Percentiles rank a stretch among this genome's conserved stretches.
phyloP scores from a whole-genome alignment of 176 grass and related monocot species.

The Eremochloa ophiuroides region DNA sequence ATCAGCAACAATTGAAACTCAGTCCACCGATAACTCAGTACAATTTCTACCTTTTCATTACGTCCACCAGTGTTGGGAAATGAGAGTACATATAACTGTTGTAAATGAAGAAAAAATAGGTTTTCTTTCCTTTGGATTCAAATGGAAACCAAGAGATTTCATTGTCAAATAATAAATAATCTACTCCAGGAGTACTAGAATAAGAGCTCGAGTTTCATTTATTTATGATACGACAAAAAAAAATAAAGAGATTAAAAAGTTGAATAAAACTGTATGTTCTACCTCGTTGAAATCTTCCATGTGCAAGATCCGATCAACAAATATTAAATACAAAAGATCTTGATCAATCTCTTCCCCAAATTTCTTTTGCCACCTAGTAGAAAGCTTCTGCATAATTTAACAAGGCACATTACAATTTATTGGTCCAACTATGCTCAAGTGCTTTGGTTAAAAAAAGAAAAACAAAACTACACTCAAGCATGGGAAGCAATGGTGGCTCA shows the following conservation, averaged over 20 bases:
- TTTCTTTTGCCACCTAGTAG: conserved; percentile 82
- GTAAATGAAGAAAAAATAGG: neutral
- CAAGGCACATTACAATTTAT: neutral
- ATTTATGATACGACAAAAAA: neutral
- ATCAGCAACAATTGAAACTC: neutral
- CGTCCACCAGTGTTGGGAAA: neutral
- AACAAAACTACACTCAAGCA: neutral
- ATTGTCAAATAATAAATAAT: neutral
- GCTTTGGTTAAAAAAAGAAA: neutral
- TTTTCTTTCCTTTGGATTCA: neutral
- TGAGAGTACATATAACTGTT: neutral
- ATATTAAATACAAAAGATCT: conserved; percentile 76
- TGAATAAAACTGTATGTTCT: conserved; percentile 8
- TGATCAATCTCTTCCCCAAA: conserved; percentile 72
- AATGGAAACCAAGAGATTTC: neutral
- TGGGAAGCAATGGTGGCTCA: neutral
- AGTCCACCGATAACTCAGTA: neutral
- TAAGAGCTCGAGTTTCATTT: neutral
- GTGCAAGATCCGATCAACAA: conserved; percentile 79
- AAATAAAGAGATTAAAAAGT: neutral
- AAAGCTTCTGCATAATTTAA: conserved; percentile 55
- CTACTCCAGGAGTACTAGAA: neutral
- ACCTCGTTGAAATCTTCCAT: conserved; percentile 92
- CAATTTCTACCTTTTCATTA: neutral
- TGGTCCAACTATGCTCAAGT: neutral